Conservation (phyloP, 164 flowering plant species). For the Stephania yunnanensis region DNA sequence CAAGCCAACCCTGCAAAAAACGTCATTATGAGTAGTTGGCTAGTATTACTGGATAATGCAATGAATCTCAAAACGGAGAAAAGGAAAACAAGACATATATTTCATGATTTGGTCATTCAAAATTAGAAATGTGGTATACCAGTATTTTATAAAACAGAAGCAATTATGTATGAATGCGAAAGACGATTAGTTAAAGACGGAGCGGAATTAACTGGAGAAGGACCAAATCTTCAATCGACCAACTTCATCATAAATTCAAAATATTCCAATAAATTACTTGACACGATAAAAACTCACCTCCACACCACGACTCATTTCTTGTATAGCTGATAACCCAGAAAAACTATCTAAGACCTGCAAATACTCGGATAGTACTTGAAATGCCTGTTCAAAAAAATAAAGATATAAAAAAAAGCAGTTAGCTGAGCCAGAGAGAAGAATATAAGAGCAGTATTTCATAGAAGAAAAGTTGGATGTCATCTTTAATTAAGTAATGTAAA, state of each 20-base stretch:
- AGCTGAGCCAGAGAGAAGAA: not conserved
- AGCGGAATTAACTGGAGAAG: not conserved
- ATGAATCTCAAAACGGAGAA: not conserved
- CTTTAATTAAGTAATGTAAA: not conserved
- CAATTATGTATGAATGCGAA: not conserved
- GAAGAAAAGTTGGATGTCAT: too few species aligned
- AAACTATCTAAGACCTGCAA: conserved; percentile 82
- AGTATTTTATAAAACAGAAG: not conserved
- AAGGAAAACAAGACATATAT: not conserved
- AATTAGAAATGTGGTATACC: not conserved
- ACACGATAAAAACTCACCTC: conserved; percentile 48
- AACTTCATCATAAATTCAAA: not conserved
- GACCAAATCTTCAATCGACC: not conserved
- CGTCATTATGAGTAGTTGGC: conserved; percentile 1
- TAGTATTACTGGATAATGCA: not conserved
- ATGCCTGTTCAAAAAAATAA: conserved; percentile 52
- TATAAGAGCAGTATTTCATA: not conserved
- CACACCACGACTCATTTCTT: conserved; percentile 91
- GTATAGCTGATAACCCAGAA: conserved; percentile 76
- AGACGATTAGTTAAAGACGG: not conserved
- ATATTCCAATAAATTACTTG: not conserved
- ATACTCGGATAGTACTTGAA: conserved; percentile 94
- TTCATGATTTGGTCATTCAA: not conserved
- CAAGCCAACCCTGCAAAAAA: conserved; percentile 82
- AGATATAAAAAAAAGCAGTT: not conserved